Conservation (phyloP, 108 stramenopile genomes). For the Nitzschia sp. region DNA sequence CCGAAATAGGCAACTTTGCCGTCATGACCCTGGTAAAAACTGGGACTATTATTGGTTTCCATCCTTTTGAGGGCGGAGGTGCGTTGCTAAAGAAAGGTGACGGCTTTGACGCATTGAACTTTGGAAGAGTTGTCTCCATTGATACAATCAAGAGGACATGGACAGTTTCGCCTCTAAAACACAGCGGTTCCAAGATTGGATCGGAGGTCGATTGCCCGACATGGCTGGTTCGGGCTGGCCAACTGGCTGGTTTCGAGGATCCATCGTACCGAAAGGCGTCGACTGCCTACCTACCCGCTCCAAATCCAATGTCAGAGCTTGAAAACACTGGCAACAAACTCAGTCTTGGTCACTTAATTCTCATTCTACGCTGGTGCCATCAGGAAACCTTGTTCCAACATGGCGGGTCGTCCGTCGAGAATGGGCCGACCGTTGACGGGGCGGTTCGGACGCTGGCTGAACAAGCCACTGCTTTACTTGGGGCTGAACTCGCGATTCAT, state of each 20-base stretch:
- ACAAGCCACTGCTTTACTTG: constrained; percentile 48
- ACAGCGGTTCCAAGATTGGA: constrained; percentile 3
- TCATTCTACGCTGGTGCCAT: constrained; percentile 69
- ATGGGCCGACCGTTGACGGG: background rate
- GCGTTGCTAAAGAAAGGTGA: background rate
- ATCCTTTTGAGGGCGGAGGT: constrained; percentile 24
- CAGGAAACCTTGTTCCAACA: constrained; percentile 29
- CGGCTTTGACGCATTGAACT: constrained; percentile 25
- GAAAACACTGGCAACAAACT: constrained; percentile 26
- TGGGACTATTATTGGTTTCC: constrained; percentile 50
- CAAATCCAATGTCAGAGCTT: constrained; percentile 49
- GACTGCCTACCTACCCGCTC: constrained; percentile 42
- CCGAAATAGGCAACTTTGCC: constrained; percentile 42
- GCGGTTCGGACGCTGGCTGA: constrained; percentile 47
- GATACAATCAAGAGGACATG: constrained; percentile 51
- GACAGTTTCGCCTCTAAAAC: constrained; percentile 38
- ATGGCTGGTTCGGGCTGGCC: constrained; percentile 44
- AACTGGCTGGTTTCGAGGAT: constrained; percentile 66
- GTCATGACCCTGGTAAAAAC: constrained; percentile 54
- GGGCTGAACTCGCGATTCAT: constrained; percentile 57
- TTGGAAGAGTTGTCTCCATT: constrained; percentile 43
- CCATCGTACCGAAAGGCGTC: constrained; percentile 34
- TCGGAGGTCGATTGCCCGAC: constrained; percentile 4
- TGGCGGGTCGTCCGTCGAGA: background rate
- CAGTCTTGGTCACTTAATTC: constrained; percentile 57